Conservation (phyloP, 1,284 basidiomycete species). For the Microbotryum intermedium region DNA sequence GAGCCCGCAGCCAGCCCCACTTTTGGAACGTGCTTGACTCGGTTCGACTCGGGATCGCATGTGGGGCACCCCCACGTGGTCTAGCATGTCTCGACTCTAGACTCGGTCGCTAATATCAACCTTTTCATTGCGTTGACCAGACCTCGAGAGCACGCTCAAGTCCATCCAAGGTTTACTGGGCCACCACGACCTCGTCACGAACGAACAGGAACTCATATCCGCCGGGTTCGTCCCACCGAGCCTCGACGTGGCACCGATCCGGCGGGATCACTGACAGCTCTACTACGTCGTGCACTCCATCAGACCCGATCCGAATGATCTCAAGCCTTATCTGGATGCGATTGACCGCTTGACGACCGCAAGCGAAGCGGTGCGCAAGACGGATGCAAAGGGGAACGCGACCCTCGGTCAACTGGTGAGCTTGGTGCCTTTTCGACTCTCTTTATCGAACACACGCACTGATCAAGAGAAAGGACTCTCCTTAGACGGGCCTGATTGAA, state of each 20-base stretch:
- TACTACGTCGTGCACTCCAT: neutral
- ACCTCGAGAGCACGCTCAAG: slow-evolving; percentile 30
- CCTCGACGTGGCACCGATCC: neutral
- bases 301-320: slow-evolving; percentile 22
- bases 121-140: neutral
- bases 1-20: too few relatives aligned
- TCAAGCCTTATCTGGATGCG: slow-evolving; percentile 24
- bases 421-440: slow-evolving; percentile 6
- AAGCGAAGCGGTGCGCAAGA: slow-evolving; percentile 26
- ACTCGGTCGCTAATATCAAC: neutral
- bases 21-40: too few relatives aligned
- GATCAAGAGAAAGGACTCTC: too few relatives aligned
- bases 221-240: slow-evolving; percentile 9
- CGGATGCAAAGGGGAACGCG: slow-evolving; percentile 17
- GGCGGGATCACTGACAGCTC: neutral
- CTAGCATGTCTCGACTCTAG: too few relatives aligned
- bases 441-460: neutral
- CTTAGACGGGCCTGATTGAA: slow-evolving; percentile 17
- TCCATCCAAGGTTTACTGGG: slow-evolving; percentile 33
- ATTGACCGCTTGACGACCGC: slow-evolving; percentile 26
- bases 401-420: slow-evolving; percentile 26
- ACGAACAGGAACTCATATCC: slow-evolving; percentile 30
- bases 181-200: slow-evolving; percentile 32
- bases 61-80: neutral
- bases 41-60: neutral